Base-by-base conservation (phyloP, 2,329 filamentous ascomycete species). In the Pleoardoris graminearum region DNA sequence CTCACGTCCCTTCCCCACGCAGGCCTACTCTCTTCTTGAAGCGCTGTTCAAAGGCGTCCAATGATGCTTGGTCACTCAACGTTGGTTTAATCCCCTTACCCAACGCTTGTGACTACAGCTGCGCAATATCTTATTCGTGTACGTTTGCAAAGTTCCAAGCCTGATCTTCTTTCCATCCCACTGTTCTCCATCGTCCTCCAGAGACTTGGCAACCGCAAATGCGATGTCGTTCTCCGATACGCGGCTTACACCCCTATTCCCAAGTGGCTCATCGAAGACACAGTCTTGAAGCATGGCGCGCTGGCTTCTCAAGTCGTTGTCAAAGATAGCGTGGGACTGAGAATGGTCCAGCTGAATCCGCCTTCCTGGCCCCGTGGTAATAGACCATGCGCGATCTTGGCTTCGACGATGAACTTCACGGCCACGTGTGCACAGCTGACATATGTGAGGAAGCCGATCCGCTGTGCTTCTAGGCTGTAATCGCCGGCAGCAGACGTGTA, bases 121-220 rank as follows among this genome's bases (percentile, higher is more conserved):
- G 36, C 4, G 51, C 41, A n/a, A 36, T 29, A 2, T 54, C 46
- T 8, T 54, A 17, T 2, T 41, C 44, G 41, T 50, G 19, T 54
- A 54, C 32, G 22, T 46, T 19, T 50, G 8, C 25, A 39, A 17
- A 14, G 29, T 38, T 14, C 51, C 51, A 25, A 54, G 21, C 39
- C 46, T 50, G 41, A 54, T 32, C 19, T 50, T 54, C 41, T 43
- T 54, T 7, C 51, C 51, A 25, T 29, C 51, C 46, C 47, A 54
- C 16, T 22, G 46, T 25, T 42, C 10, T 14, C 51, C 51, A 42
- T 54, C 51, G 22, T 54, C 51, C n/a, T 50, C 47, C 1, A 54
- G 41, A 6, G 41, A 17, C n/a, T 50, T 54, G 1, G 27, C 33
- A 3, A 25, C 41, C 10, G 46, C 51, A 17, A 54, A 42, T 3